Evolutionary conservation across 805 yeast species (phyloP).

Genomic region (Saccharomycopsis sp.): DNA sequence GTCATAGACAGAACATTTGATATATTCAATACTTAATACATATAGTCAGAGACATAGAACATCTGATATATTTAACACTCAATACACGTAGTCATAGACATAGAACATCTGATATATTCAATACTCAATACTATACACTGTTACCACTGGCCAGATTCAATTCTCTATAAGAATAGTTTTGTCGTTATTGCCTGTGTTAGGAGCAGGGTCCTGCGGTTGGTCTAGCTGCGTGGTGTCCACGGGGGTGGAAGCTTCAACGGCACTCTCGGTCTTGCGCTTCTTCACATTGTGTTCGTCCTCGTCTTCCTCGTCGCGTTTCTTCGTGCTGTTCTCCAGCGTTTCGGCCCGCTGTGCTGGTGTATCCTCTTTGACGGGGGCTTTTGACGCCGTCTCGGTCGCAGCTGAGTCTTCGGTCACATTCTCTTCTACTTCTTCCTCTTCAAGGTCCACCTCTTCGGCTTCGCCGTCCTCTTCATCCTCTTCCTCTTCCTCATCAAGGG

Average conservation of each 20-base stretch:
- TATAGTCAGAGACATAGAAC: too few relatives aligned
- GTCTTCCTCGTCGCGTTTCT: slow-evolving; percentile 21
- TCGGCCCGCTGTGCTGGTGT: slow-evolving; percentile 25
- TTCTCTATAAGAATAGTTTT: not conserved
- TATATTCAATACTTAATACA: too few relatives aligned
- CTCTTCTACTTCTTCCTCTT: slow-evolving; percentile 30
- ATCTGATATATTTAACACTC: too few relatives aligned
- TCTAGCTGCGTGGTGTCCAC: slow-evolving; percentile 17
- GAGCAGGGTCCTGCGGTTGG: not conserved
- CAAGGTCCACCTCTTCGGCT: slow-evolving; percentile 37
- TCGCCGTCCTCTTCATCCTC: slow-evolving; percentile 37
- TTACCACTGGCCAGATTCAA: not conserved
- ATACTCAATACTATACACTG: not conserved
- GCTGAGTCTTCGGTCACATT: slow-evolving; percentile 31
- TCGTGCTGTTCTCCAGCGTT: slow-evolving; percentile 17
- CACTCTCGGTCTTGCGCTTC: slow-evolving; percentile 7
- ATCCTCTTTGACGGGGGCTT: slow-evolving; percentile 21
- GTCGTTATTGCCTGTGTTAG: not conserved
- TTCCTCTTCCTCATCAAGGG: slow-evolving; percentile 35
- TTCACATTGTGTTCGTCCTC: slow-evolving; percentile 15
- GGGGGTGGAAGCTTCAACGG: slow-evolving; percentile 12
- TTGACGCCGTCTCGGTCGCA: slow-evolving; percentile 28
- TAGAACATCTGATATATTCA: too few relatives aligned
- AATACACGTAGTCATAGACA: too few relatives aligned
- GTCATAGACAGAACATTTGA: too few relatives aligned